A percentile compares a stretch with the other conserved stretches of the same genome.
phyloP scores from a whole-genome alignment of 2,329 filamentous ascomycete genomes.

The Tolypocladium pustulatum region DNA sequence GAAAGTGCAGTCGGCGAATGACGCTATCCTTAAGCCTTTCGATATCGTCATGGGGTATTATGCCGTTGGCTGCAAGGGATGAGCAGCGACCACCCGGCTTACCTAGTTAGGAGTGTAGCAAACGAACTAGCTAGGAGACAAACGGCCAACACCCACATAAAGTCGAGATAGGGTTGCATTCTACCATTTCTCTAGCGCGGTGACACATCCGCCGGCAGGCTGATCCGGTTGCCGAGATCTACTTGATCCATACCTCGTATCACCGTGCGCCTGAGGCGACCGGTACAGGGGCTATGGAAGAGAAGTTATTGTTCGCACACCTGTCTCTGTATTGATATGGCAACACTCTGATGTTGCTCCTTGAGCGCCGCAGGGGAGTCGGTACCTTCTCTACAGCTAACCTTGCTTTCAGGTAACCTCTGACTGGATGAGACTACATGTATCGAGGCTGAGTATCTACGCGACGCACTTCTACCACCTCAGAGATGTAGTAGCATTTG shows the following conservation, averaged over 20 bases:
- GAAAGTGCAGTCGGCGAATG: not conserved
- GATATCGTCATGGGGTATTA: not conserved
- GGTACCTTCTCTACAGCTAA: too few species aligned
- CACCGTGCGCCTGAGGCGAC: not conserved
- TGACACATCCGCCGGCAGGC: too few species aligned
- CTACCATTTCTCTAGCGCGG: too few species aligned
- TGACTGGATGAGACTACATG: too few species aligned
- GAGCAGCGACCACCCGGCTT: not conserved
- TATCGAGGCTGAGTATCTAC: not conserved
- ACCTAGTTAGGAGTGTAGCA: not conserved
- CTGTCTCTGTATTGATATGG: not conserved
- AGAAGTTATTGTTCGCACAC: too few species aligned
- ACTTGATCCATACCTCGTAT: not conserved
- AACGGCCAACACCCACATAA: too few species aligned
- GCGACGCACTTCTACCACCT: not conserved
- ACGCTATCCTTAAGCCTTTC: not conserved
- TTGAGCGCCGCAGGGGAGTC: too few species aligned
- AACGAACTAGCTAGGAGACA: not conserved
- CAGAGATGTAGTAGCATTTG: too few species aligned
- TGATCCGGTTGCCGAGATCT: not conserved
- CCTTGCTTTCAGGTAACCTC: too few species aligned
- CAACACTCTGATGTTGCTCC: too few species aligned
- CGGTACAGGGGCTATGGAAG: not conserved
- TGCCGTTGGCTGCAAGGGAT: too few species aligned
- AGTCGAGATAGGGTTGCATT: too few species aligned